These are phyloP conservation scores for Fusarium pseudonygamai DNA, from an alignment of 2,329 filamentous ascomycete species.

Conservation along the genomic window DNA sequence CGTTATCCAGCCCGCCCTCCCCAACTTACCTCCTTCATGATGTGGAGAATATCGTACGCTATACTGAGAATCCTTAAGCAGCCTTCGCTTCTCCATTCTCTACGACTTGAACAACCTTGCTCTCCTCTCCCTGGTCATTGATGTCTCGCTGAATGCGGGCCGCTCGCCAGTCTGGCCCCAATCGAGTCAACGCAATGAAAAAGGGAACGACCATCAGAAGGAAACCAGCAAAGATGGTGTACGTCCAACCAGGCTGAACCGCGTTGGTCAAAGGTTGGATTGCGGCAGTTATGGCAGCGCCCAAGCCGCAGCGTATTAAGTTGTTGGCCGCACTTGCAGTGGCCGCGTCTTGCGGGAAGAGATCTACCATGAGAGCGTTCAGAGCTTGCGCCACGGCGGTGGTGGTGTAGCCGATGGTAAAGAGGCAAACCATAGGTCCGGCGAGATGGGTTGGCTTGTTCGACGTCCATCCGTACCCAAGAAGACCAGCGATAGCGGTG, in stretches of 20 bases:
- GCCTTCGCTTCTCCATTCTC: too few relatives aligned
- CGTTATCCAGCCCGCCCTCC: too few relatives aligned
- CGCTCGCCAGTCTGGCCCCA: neutral
- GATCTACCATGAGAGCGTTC: neutral
- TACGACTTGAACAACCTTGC: neutral
- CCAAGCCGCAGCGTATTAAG: neutral
- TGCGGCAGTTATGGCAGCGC: neutral
- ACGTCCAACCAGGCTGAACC: neutral
- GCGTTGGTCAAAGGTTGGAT: neutral
- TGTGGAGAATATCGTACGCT: too few relatives aligned
- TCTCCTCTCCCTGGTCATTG: fast-evolving
- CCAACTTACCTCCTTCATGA: too few relatives aligned
- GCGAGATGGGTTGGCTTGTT: neutral
- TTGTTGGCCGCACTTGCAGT: neutral
- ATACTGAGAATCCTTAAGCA: too few relatives aligned
- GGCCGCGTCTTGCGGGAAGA: neutral
- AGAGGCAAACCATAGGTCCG: neutral
- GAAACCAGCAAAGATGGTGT: neutral
- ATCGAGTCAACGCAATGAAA: neutral
- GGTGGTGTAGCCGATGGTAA: neutral
- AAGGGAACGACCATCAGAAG: neutral
- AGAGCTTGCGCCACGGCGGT: neutral
- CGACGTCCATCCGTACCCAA: neutral
- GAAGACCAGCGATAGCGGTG: neutral
- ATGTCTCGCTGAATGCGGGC: fast-evolving